Evolutionary conservation across 1,284 basidiomycete genomes (phyloP), one percentile per base, ranked within the genome.

Genomic region (Tylopilus orsonianus): DNA sequence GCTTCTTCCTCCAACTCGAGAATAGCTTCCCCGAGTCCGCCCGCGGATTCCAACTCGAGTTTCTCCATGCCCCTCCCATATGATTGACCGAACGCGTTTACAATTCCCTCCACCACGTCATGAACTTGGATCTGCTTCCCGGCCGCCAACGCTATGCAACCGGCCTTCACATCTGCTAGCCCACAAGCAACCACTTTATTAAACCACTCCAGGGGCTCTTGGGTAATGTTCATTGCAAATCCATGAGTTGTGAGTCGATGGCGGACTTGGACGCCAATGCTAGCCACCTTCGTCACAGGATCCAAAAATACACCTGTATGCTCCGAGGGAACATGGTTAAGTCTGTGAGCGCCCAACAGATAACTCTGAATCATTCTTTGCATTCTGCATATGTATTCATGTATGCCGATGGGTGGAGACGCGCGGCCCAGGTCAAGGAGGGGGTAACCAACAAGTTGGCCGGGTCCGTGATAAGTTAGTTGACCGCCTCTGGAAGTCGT

Each of bases 381-480:
- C 62, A 65, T 78, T 78, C 61, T 90, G 84, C 64, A 92, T 35
- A 93, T 82, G 62, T 92, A 93, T 53, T 85, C 85, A 37, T 80
- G 81, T 52, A 83, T 79, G 46, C 84, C 75, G 64, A 83, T 77
- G 29, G 73, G 67, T 2, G 80, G 78, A 20, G 72, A 66, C 48
- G 74, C 73, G 34, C 79, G 78, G 30, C 73, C 73, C 14, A 98
- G 77, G 70, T 99, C 94, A 37, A 98, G 75, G 43, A 98, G 79
- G 1, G 94, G 93, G 64, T 99, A 99, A 27, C 93, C 97, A 12
- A 97, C 90, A 54, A 99, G 76, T 70, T 99, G 97, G 2, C 97
- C 97, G 0, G 96, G 96, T 0, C 97, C 97, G 67, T 99, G 97
- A 68, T 93, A 99, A 2, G 97, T 99, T 48, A 94, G 80, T 68